phyloP scores from a whole-genome alignment of 805 yeast genomes.

The Deakozyma indianensis region DNA sequence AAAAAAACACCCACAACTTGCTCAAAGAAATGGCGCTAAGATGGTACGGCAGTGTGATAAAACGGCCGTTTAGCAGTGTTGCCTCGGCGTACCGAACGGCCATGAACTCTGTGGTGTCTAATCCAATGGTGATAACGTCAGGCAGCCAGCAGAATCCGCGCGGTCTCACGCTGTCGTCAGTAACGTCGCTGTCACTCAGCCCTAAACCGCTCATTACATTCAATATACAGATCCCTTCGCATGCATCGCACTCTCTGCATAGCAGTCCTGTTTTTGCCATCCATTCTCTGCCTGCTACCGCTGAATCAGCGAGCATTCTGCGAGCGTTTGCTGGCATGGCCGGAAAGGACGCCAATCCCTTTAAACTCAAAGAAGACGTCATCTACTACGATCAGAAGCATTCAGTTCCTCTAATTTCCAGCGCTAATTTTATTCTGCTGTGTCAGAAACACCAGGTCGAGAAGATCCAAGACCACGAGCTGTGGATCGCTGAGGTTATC shows the following conservation, averaged over 20 bases:
- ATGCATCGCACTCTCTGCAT: slow-evolving; percentile 57
- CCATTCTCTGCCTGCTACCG: slow-evolving; percentile 56
- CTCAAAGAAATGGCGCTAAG: too few relatives aligned
- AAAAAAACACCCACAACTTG: too few relatives aligned
- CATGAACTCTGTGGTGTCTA: slow-evolving; percentile 34
- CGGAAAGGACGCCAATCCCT: slow-evolving; percentile 22
- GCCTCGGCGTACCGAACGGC: slow-evolving; percentile 19
- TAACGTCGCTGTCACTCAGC: slow-evolving; percentile 62
- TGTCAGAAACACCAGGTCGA: slow-evolving; percentile 14
- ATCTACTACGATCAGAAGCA: slow-evolving; percentile 3
- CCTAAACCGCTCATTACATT: slow-evolving; percentile 75
- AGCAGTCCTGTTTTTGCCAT: slow-evolving; percentile 47
- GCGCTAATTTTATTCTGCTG: slow-evolving; percentile 15
- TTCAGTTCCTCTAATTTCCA: slow-evolving; percentile 16
- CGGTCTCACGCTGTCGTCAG: slow-evolving; percentile 80
- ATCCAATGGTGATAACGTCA: slow-evolving; percentile 47
- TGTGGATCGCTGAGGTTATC: slow-evolving; percentile 70
- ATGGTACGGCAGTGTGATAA: too few relatives aligned
- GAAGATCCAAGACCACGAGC: slow-evolving; percentile 71
- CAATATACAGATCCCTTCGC: slow-evolving; percentile 75
- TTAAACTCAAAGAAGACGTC: slow-evolving; percentile 15
- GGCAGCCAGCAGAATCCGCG: slow-evolving; percentile 27
- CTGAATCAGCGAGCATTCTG: slow-evolving; percentile 42
- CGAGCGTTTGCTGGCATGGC: slow-evolving; percentile 48
- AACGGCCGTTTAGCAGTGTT: too few relatives aligned